These are phyloP conservation scores for Hortaea sp. DNA, from an alignment of 2,329 filamentous ascomycete genomes.

Conservation along the genomic window DNA sequence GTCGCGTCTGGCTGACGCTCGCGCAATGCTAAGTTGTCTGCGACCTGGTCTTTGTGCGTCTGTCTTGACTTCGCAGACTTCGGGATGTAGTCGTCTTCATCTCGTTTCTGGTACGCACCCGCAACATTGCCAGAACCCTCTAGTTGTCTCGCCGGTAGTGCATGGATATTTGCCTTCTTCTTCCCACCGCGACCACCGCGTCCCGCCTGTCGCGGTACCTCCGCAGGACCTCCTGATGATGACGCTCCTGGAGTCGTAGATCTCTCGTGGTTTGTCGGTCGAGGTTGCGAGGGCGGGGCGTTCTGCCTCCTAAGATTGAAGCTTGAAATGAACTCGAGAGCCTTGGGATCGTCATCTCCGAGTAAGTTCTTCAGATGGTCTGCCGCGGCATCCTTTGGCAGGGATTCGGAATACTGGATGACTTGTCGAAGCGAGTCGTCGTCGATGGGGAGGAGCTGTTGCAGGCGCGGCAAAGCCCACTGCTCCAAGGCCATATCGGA, in stretches of 20 bases:
- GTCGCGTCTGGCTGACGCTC: conserved; percentile 40
- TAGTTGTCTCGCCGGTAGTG: conserved; percentile 30
- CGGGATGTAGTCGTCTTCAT: conserved; percentile 64
- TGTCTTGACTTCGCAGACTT: conserved; percentile 30
- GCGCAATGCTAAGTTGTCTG: conserved; percentile 39
- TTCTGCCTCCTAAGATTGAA: conserved; percentile 58
- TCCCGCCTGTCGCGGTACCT: conserved; percentile 10
- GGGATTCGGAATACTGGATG: conserved; percentile 66
- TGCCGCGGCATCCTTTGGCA: conserved; percentile 67
- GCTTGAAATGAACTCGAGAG: conserved; percentile 59
- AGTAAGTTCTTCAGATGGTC: conserved; percentile 82
- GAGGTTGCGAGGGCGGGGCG: conserved; percentile 18
- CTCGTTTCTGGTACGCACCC: conserved; percentile 68
- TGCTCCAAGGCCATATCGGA: conserved; percentile 9
- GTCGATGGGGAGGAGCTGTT: conserved; percentile 71
- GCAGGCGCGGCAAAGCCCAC: conserved; percentile 62
- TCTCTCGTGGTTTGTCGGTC: conserved; percentile 1
- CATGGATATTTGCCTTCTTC: conserved; percentile 31
- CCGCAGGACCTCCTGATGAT: neutral
- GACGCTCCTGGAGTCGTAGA: conserved; percentile 5
- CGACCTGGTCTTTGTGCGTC: conserved; percentile 23
- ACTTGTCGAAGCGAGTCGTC: conserved; percentile 76
- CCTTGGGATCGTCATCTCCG: conserved; percentile 64
- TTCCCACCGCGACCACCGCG: conserved; percentile 27
- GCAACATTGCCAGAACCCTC: conserved; percentile 53